Conservation (phyloP, 2,329 filamentous ascomycete genomes). For the Triangularia setosa region DNA sequence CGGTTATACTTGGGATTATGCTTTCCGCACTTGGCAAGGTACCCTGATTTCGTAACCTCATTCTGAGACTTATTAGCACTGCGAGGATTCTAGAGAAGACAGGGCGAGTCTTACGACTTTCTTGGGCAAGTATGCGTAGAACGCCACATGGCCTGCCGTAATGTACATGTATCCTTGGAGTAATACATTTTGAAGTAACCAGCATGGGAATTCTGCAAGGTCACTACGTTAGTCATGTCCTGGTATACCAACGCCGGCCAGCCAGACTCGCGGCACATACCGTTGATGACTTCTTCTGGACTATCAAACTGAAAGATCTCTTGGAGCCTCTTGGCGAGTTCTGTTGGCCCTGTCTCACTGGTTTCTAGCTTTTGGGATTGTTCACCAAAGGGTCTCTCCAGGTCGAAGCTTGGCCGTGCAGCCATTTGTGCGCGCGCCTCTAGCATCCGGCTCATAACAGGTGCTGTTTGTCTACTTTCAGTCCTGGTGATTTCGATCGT, state of each 20-base stretch:
- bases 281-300: constrained; percentile 78
- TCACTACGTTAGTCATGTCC: neutral
- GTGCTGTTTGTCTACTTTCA: constrained; percentile 51
- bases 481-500: constrained; percentile 28
- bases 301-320: constrained; percentile 82
- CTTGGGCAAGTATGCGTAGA: constrained; percentile 95
- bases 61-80: constrained; percentile 44
- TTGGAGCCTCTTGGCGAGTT: constrained; percentile 67
- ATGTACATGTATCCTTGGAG: constrained; percentile 96
- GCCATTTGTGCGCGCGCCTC: constrained; percentile 65
- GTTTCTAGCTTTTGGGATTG: constrained; percentile 31
- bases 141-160: constrained; percentile 88
- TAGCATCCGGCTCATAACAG: constrained; percentile 74
- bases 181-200: constrained; percentile 84
- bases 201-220: constrained; percentile 78
- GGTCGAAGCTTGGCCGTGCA: constrained; percentile 54
- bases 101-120: constrained; percentile 62
- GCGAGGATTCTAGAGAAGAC: neutral
- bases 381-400: constrained; percentile 44
- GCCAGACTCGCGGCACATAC: constrained; percentile 35
- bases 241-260: neutral
- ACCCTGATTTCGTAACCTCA: constrained; percentile 77
- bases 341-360: constrained; percentile 45
- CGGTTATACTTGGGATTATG: constrained; percentile 83
- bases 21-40: constrained; percentile 82